A percentile compares a stretch with the other conserved stretches of the same genome.
These are phyloP conservation scores for Periconia macrospinosa DNA, from an alignment of 2,329 filamentous ascomycete species.

Conservation along the genomic window DNA sequence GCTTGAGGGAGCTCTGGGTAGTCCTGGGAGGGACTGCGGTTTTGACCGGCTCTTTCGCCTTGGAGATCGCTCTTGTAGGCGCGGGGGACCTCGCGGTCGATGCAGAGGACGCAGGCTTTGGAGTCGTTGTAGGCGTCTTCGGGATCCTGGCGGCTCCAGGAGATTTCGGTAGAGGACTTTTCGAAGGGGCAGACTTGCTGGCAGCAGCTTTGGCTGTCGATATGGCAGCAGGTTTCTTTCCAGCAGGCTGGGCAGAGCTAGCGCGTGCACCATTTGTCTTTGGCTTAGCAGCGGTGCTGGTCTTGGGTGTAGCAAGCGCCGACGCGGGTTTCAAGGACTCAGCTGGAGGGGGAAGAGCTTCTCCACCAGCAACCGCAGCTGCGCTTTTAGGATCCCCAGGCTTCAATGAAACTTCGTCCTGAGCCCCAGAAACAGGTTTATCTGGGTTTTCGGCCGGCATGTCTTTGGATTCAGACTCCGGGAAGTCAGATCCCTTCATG, in stretches of 20 bases:
- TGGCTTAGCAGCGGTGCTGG: slow-evolving; percentile 11
- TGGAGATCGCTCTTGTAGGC: slow-evolving; percentile 7
- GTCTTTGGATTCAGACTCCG: slow-evolving; percentile 18
- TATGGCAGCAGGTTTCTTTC: slow-evolving; percentile 37
- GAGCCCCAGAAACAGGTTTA: slow-evolving; percentile 46
- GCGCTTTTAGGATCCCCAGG: slow-evolving; percentile 44
- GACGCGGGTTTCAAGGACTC: slow-evolving; percentile 21
- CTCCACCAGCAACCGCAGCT: slow-evolving; percentile 43
- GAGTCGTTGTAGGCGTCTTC: slow-evolving; percentile 33
- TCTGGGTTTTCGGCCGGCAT: slow-evolving; percentile 42
- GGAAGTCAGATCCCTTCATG: slow-evolving; percentile 41
- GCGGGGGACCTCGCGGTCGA: slow-evolving; percentile 21
- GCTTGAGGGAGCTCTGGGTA: slow-evolving; percentile 29
- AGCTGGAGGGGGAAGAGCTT: slow-evolving; percentile 37
- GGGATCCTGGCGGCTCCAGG: slow-evolving; percentile 18
- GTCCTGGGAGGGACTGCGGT: slow-evolving; percentile 22
- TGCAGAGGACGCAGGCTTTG: slow-evolving; percentile 22
- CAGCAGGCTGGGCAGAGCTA: slow-evolving; percentile 24
- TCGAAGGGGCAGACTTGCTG: slow-evolving; percentile 27
- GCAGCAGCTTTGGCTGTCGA: slow-evolving; percentile 32
- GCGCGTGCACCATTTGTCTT: slow-evolving; percentile 22
- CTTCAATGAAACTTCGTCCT: slow-evolving; percentile 46
- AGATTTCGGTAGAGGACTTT: slow-evolving; percentile 36
- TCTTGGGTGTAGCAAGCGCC: slow-evolving; percentile 16
- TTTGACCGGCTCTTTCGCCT: slow-evolving; percentile 28